A percentile compares a stretch with the other conserved stretches of the same genome.
Evolutionary conservation across 73 alveolate genomes (phyloP).

Genomic region (Paramecium bursaria): DNA sequence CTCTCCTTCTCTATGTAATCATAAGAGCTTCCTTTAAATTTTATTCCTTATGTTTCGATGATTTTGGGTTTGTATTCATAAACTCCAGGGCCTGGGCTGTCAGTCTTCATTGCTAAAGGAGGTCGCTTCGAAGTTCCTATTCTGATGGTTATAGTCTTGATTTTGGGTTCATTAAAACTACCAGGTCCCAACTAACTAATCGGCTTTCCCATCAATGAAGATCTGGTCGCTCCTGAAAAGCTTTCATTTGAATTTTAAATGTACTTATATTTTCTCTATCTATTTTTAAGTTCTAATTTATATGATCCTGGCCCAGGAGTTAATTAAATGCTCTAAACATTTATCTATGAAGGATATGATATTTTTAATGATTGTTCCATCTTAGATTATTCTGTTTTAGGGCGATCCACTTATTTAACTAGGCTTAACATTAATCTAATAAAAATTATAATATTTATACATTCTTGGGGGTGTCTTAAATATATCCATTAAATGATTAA

Average conservation of each 20-base stretch:
- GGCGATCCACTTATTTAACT: no score
- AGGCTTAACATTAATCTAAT: neutral
- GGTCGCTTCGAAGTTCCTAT: constrained; percentile 53
- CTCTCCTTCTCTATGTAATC: constrained; percentile 26
- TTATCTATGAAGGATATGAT: neutral
- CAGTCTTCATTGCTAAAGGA: neutral
- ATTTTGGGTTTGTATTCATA: constrained; percentile 48
- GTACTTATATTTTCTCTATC: neutral
- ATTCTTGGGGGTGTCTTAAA: neutral
- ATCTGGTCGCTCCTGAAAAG: neutral
- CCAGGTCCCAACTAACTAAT: constrained; percentile 17
- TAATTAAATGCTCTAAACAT: no score
- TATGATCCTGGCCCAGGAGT: neutral
- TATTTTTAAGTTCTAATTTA: neutral
- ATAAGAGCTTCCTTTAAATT: constrained; percentile 27
- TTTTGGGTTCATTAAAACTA: neutral
- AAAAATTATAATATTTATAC: neutral
- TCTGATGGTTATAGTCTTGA: neutral
- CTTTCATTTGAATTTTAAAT: neutral
- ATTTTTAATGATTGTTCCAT: neutral
- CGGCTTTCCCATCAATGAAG: neutral
- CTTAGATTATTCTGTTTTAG: neutral
- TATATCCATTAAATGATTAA: neutral
- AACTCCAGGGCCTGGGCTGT: constrained; percentile 39
- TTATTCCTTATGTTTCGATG: constrained; percentile 42